phyloP scores from a whole-genome alignment of 805 yeast species.

The Naumovozyma baii region DNA sequence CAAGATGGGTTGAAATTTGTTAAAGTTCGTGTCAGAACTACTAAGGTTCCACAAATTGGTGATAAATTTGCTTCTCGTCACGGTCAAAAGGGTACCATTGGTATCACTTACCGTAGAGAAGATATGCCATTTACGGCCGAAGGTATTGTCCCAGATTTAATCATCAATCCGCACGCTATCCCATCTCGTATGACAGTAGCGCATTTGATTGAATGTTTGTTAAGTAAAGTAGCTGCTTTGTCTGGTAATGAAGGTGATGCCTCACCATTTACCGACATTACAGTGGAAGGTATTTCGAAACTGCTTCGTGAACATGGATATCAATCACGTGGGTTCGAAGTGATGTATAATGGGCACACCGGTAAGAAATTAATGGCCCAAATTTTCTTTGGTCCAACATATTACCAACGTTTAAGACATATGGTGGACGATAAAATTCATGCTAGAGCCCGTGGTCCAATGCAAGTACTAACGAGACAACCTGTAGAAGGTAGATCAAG shows the following conservation, averaged over 20 bases:
- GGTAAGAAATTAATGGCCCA: conserved; percentile 97
- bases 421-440: conserved; percentile 99
- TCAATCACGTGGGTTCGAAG: conserved; percentile 97
- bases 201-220: conserved; percentile 94
- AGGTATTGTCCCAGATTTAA: conserved; percentile 94
- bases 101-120: conserved; percentile 96
- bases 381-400: conserved; percentile 98
- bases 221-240: conserved; percentile 88
- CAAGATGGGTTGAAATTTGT: conserved; percentile 97
- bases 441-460: conserved; percentile 98
- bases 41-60: conserved; percentile 97
- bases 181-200: conserved; percentile 99
- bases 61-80: conserved; percentile 99
- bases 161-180: conserved; percentile 98
- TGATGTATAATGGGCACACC: conserved; percentile 97
- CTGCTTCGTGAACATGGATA: conserved; percentile 91
- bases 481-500: conserved; percentile 99
- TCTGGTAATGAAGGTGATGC: conserved; percentile 99
- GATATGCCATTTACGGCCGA: conserved; percentile 97
- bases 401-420: conserved; percentile 96
- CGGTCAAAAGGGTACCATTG: conserved; percentile 99
- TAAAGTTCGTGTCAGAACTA: conserved; percentile 97
- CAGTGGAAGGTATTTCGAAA: conserved; percentile 93
- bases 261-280: conserved; percentile 95
- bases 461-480: conserved; percentile 93